Base-by-base conservation (phyloP, 1,139 yeast genomes). In the Pichia sp. region DNA sequence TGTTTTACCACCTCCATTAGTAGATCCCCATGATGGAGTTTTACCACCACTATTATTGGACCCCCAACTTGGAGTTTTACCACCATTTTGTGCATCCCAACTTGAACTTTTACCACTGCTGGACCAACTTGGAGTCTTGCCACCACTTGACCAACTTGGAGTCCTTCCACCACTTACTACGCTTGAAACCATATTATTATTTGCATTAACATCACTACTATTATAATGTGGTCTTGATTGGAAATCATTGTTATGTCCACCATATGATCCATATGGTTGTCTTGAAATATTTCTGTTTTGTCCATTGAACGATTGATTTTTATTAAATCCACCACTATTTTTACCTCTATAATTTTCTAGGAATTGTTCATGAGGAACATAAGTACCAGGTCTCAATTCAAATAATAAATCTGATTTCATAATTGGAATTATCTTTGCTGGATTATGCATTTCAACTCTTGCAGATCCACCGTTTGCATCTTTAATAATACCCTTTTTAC, bases 401-500 rank as follows among this genome's bases (percentile, higher is more conserved):
- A 81, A 74, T 51, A 89, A 87, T 57, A 92, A 73, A 60, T 80
- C 85, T 34, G 77, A 75, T 60, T 90, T 90, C 56, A 80, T 82
- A 34, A 92, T 89, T 52, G 92, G 87, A 52, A 90, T 80, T 50
- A 83, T 86, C 63, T 92, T 94, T 59, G 83, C 82, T 58, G 89
- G 90, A 33, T 97, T 86, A 64, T 92, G 97, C 53, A 92, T 74
- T 66, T 92, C 99, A 40, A 92, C 85, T 51, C 97, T 77, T 3
- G 97, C 97, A 56, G 75, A 78, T 22, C 82, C 83, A 51, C 95
- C 98, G 55, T 89, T 94, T 12, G 96, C 87, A 61, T 92, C 97
- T 51, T 86, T 85, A 35, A 94, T 89, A 55, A 87, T 85, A 61
- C 98, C 99, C 70, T 84, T 82, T 55, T 89, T 78, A 36, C 98